Base-by-base conservation (phyloP, 495 filamentous ascomycete species). In the Aspergillus taichungensis region DNA sequence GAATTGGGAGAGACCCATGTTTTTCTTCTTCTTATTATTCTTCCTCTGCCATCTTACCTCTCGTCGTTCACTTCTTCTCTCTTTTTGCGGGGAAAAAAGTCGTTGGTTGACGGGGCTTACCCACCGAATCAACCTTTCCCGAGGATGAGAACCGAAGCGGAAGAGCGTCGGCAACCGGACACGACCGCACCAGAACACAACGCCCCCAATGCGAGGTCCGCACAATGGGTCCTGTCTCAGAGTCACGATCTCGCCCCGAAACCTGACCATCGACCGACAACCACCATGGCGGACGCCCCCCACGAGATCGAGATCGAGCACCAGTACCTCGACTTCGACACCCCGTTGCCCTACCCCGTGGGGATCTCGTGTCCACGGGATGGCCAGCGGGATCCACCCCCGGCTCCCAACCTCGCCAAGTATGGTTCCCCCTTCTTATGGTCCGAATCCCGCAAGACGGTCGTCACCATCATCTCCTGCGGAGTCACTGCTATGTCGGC, bases 401-500 rank as follows among this genome's bases (percentile, higher is more conserved):
- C 61, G 35, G 52, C 55, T 34, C 84, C 84, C 7, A 65, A 85
- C 58, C 72, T 88, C 6, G 66, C 59, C 6, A 62, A 67, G 31
- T 87, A 76, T 43, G 64, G 63, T 1, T 76, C 79, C 13, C 87
- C 86, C 0, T 79, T 83, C 53, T 68, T 67, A 11, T 91, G 86
- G 86, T 73, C 80, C 0, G 33, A 50, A 32, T 55, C 55, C 1
- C 73, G 76, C 13, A 91, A 91, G 52, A 69, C 62, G 13, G 53
- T 83, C 51, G 77, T 80, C 42, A 75, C 85, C 10, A 68, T 65
- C 54, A 64, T 91, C 30, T 83, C 80, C 8, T 87, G 81, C 57
- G 46, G 75, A 43, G 81, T 81, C 1, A 89, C 87, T 0, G 71
- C 74, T n/a, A 61, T 87, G 44, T 83, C 85, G 0, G 85, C 84